Conservation (phyloP, 768 basidiomycete species). For the Podaxis pistillaris region DNA sequence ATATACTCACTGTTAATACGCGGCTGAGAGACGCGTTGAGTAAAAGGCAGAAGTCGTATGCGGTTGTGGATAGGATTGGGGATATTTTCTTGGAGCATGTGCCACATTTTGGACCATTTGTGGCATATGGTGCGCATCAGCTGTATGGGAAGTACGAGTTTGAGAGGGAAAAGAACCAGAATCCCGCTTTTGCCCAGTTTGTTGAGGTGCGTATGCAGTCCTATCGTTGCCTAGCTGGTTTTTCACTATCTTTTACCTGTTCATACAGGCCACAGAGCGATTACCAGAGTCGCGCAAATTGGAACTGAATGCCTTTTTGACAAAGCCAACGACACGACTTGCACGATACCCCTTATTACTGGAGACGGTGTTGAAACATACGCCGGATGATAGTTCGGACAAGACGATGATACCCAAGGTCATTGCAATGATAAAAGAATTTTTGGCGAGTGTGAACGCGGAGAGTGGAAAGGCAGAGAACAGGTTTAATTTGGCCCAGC, state of each 20-base stretch:
- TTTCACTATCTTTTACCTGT: not conserved
- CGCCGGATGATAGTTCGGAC: slow-evolving; percentile 87
- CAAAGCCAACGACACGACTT: slow-evolving; percentile 95
- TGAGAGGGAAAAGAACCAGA: slow-evolving; percentile 95
- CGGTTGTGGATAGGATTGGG: slow-evolving; percentile 88
- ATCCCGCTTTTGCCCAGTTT: slow-evolving; percentile 90
- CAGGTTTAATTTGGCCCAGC: slow-evolving; percentile 90
- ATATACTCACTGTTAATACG: slow-evolving; percentile 90
- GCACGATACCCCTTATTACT: slow-evolving; percentile 95
- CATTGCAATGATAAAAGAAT: slow-evolving; percentile 73
- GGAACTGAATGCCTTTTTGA: slow-evolving; percentile 96
- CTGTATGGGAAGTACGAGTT: slow-evolving; percentile 99
- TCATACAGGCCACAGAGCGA: slow-evolving; percentile 73
- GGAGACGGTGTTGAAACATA: slow-evolving; percentile 90
- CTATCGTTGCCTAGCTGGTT: not conserved
- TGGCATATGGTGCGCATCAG: slow-evolving; percentile 94
- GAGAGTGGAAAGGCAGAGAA: slow-evolving; percentile 97
- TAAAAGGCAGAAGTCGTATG: slow-evolving; percentile 93
- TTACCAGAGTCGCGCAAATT: slow-evolving; percentile 93
- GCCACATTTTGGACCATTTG: slow-evolving; percentile 89
- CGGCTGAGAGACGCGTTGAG: slow-evolving; percentile 90
- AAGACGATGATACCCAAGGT: slow-evolving; percentile 75
- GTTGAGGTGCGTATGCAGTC: slow-evolving; percentile 73
- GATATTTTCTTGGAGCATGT: slow-evolving; percentile 88
- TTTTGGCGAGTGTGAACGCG: slow-evolving; percentile 84